Evolutionary conservation across 495 filamentous ascomycete genomes (phyloP).

Genomic region (Penicillium bialowiezense): DNA sequence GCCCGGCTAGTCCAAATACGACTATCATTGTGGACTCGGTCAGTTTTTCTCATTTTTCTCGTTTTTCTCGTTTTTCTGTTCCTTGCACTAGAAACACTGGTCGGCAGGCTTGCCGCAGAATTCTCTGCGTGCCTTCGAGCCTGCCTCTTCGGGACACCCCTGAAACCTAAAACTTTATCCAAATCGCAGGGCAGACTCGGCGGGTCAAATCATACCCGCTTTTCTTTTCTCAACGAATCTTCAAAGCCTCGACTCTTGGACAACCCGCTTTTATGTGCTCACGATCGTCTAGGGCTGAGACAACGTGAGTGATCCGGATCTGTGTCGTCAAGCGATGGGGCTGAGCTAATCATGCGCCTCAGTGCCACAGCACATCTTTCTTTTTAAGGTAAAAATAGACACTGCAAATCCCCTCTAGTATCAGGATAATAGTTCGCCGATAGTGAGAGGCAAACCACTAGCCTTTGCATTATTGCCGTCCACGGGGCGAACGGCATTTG

Average conservation of each 20-base stretch:
- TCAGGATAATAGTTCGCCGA: neutral
- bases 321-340: conserved; percentile 9
- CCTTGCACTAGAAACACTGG: neutral
- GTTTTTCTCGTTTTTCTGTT: neutral
- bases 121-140: neutral
- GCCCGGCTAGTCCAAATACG: neutral
- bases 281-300: conserved; percentile 21
- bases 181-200: neutral
- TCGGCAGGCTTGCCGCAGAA: neutral
- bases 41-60: neutral
- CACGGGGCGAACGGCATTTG: neutral
- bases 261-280: conserved; percentile 6
- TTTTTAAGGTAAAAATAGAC: conserved; percentile 3
- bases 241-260: neutral
- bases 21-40: neutral
- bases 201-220: neutral
- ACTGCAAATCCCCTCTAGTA: neutral
- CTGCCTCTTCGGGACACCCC: neutral
- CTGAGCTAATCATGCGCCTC: conserved; percentile 12
- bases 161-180: neutral
- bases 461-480: neutral
- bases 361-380: neutral
- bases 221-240: neutral
- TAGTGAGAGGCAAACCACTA: neutral
- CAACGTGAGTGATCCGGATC: neutral